Percentiles rank a stretch among this genome's conserved stretches.
Conservation (phyloP, 495 filamentous ascomycete species). For the Penicilliopsis zonata region DNA sequence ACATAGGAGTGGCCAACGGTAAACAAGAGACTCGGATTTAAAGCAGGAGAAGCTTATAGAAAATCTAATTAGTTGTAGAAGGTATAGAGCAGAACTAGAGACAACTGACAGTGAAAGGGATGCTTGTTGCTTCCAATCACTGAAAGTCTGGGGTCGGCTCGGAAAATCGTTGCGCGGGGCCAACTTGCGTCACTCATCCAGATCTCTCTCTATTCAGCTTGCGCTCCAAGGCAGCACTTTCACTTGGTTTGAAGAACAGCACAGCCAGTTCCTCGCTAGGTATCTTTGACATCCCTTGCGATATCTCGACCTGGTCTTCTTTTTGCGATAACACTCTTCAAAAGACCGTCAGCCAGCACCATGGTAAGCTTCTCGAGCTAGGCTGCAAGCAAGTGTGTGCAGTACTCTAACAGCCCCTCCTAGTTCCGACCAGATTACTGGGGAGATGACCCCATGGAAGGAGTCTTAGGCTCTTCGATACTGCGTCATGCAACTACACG, state of each 20-base stretch:
- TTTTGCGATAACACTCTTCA: background rate
- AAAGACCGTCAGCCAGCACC: slow-evolving; percentile 1
- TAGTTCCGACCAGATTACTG: slow-evolving; percentile 43
- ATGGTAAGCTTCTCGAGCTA: slow-evolving; percentile 7
- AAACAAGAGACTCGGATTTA: background rate
- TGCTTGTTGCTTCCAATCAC: no score
- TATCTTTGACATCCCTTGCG: no score
- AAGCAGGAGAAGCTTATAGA: slow-evolving; percentile 4
- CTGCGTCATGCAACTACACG: slow-evolving; percentile 30
- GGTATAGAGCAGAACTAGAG: no score
- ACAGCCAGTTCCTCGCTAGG: no score
- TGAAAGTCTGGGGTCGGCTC: slow-evolving; percentile 26
- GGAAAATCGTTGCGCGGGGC: slow-evolving; percentile 33
- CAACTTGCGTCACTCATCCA: slow-evolving; percentile 28
- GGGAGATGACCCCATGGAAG: slow-evolving; percentile 46
- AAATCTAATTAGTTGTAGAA: no score
- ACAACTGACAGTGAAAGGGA: background rate
- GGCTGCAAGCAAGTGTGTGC: no score
- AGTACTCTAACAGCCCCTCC: slow-evolving; percentile 11
- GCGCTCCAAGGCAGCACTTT: no score
- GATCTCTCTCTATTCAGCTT: background rate
- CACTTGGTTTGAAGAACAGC: no score
- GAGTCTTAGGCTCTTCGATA: slow-evolving; percentile 28
- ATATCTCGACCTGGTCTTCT: slow-evolving; percentile 1
- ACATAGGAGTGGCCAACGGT: slow-evolving; percentile 32